Percentiles rank a stretch among this genome's conserved stretches.
phyloP scores from a whole-genome alignment of 2,329 filamentous ascomycete species.

The Rutstroemia sp. region DNA sequence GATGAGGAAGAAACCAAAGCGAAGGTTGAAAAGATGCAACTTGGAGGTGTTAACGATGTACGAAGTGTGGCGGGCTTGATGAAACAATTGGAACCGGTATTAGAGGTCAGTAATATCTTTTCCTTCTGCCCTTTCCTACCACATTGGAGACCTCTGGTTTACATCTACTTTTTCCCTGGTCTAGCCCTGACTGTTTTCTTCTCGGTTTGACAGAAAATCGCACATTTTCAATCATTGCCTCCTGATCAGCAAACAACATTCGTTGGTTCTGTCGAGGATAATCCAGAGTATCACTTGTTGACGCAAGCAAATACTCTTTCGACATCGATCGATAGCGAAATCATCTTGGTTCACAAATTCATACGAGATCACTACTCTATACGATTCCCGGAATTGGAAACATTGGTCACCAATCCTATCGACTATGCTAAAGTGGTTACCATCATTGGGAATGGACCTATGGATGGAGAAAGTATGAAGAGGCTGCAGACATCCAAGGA shows the following conservation, averaged over 20 bases:
- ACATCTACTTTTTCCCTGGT: constrained; percentile 49
- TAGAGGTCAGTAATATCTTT: constrained; percentile 60
- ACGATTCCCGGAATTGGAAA: constrained; percentile 88
- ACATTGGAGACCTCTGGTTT: constrained; percentile 43
- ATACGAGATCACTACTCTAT: constrained; percentile 93
- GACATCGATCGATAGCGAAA: constrained; percentile 87
- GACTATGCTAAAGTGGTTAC: constrained; percentile 94
- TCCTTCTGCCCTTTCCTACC: constrained; percentile 19
- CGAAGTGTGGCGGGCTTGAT: constrained; percentile 73
- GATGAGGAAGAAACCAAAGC: constrained; percentile 66
- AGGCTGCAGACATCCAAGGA: constrained; percentile 66
- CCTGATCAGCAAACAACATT: constrained; percentile 55
- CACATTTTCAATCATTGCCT: constrained; percentile 64
- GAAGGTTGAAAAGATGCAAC: constrained; percentile 75
- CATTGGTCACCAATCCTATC: constrained; percentile 80
- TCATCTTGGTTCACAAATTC: constrained; percentile 90
- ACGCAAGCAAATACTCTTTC: constrained; percentile 86
- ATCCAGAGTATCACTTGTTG: constrained; percentile 82
- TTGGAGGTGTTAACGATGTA: constrained; percentile 67
- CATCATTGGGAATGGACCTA: constrained; percentile 84
- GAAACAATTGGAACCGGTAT: constrained; percentile 70
- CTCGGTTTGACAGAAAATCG: constrained; percentile 63
- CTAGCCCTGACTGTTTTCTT: constrained; percentile 59
- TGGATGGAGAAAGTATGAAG: constrained; percentile 77
- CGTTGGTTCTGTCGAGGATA: constrained; percentile 81